A percentile compares a stretch with the other conserved stretches of the same genome.
phyloP scores from a whole-genome alignment of 768 basidiomycete species.

The Rhizopogon vulgaris region DNA sequence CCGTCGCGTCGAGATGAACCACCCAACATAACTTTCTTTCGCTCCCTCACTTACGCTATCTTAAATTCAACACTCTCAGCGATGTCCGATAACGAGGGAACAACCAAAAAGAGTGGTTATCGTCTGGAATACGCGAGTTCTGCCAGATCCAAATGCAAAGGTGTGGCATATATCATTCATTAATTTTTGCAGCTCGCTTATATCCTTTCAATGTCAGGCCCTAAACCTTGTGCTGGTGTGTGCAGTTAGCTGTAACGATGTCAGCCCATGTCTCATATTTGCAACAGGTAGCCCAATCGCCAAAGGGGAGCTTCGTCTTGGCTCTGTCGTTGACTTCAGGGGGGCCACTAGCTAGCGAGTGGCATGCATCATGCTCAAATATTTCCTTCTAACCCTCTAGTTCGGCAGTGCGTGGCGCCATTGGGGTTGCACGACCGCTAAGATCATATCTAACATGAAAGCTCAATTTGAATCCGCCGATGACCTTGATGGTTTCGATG shows the following conservation, averaged over 20 bases:
- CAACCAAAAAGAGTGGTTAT: conserved; percentile 45
- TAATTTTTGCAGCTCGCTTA: conserved; percentile 18
- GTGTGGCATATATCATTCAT: conserved; percentile 11
- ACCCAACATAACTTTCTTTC: conserved; percentile 25
- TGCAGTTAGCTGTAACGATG: not conserved
- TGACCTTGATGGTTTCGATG: conserved; percentile 85
- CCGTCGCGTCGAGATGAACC: conserved; percentile 34
- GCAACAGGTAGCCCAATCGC: conserved; percentile 56
- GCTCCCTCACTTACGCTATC: conserved; percentile 17
- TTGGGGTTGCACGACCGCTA: conserved; percentile 80
- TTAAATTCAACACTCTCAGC: conserved; percentile 13
- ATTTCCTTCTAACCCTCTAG: not conserved
- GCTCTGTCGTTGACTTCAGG: conserved; percentile 66
- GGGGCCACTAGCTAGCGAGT: conserved; percentile 66
- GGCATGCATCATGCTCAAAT: not conserved
- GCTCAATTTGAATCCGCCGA: conserved; percentile 45
- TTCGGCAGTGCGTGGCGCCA: conserved; percentile 70
- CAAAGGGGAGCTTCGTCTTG: conserved; percentile 72
- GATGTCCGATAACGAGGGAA: conserved; percentile 32
- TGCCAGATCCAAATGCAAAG: conserved; percentile 36
- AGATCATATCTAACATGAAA: conserved; percentile 70
- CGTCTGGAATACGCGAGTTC: conserved; percentile 72
- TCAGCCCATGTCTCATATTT: conserved; percentile 5
- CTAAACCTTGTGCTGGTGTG: conserved; percentile 71
- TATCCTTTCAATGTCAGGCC: conserved; percentile 39